Evolutionary conservation across 345 rosid species (phyloP), one percentile per base, ranked within the genome.

Genomic region (Ceriops tagal): DNA sequence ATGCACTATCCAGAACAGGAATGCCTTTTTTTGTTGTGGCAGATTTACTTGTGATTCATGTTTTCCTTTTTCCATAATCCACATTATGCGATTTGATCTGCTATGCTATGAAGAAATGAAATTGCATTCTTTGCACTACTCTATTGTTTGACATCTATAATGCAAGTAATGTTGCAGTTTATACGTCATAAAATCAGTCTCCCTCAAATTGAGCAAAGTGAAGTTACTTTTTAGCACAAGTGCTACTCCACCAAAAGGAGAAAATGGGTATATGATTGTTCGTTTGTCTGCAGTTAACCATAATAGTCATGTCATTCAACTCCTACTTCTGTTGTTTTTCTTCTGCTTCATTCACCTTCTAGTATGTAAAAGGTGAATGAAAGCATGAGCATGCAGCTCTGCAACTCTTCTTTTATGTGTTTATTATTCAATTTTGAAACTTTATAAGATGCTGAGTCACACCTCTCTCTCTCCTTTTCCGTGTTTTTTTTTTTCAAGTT

Each of bases 1-100:
- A 46, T 34, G 34, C 16, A 70, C 95, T 81, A 46, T 34, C 30
- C 16, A 43, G 49, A 13, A 13, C 49, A 11, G 49, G 18, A 13
- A 43, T 16, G 18, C 49, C 18, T 43, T 34, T 43, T 34, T 43
- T 43, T 43, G 18, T 43, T 13, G 49, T 43, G 49, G 16, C 15
- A 43, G 49, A 15, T 43, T 43, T 43, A 43, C 49, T 43, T 43
- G 18, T 16, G 4, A 3, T 43, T 43, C 49, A 43, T 43, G 18
- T 13, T 43, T 43, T 43, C 5, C 49, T 43, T 13, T 13, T 43
- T 43, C 49, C 49, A 13, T 4, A 11, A 43, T 43, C 49, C 49
- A 43, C 49, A 43, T 15, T 13, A 0, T 0, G 1, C 49, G 5
- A 43, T 13, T 43, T 43, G 49, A 43, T 43, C 18, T 43, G 18